A percentile compares a stretch with the other conserved stretches of the same genome.
Evolutionary conservation across 495 filamentous ascomycete species (phyloP).

Genomic region (Xylaria telfairii): DNA sequence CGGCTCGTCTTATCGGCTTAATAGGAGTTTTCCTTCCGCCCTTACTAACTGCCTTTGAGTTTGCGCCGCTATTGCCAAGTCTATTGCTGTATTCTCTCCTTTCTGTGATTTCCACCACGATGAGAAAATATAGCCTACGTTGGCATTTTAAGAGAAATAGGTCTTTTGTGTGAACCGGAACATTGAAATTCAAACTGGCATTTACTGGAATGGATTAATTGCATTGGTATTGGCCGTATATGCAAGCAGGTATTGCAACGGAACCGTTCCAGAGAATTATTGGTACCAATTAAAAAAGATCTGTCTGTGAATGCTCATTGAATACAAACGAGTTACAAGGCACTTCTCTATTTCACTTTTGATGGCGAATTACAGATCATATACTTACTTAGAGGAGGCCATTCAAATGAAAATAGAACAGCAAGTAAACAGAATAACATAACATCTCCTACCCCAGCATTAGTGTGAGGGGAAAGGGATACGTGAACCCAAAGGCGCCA

Average conservation of each 20-base stretch:
- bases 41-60: not conserved
- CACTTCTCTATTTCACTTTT: not conserved
- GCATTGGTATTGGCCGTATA: not conserved
- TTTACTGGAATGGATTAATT: not conserved
- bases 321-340: not conserved
- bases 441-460: not conserved
- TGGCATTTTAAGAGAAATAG: not conserved
- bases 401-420: not conserved
- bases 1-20: not conserved
- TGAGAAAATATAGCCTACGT: not conserved
- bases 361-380: not conserved
- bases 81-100: not conserved
- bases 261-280: not conserved
- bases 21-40: not conserved
- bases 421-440: not conserved
- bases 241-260: not conserved
- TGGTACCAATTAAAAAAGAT: not conserved
- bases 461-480: slow-evolving; percentile 3
- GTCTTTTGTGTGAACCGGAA: not conserved
- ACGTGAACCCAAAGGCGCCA: not conserved
- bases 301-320: not conserved
- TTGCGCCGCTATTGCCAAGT: not conserved
- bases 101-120: not conserved
- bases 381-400: not conserved
- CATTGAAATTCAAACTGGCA: not conserved